phyloP scores from a whole-genome alignment of 805 yeast genomes.

The Tetrapisispora fleetii region DNA sequence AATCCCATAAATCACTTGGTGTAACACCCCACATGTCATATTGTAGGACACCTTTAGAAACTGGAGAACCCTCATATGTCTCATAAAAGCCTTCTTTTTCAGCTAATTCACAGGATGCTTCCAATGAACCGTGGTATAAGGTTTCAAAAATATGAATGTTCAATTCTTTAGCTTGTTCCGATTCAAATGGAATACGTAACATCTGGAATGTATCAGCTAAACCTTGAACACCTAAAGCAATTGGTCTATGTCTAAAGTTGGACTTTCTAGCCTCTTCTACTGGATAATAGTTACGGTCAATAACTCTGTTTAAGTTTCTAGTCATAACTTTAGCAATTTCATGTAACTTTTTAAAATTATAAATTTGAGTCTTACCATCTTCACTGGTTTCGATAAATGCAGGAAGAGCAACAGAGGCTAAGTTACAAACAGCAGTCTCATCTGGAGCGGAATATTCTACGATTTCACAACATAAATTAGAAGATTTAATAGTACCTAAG shows the following conservation, averaged over 20 bases:
- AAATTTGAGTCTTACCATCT: conserved; percentile 38
- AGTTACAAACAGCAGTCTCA: conserved; percentile 91
- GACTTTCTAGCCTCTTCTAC: conserved; percentile 64
- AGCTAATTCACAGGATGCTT: conserved; percentile 79
- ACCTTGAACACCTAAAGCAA: conserved; percentile 98
- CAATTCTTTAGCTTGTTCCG: conserved; percentile 61
- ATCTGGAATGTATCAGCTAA: conserved; percentile 80
- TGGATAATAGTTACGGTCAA: conserved; percentile 82
- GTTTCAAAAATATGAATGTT: conserved; percentile 90
- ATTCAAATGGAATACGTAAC: conserved; percentile 78
- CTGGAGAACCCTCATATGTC: conserved; percentile 77
- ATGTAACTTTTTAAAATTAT: conserved; percentile 69
- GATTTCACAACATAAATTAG: conserved; percentile 90
- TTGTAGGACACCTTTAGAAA: conserved; percentile 76
- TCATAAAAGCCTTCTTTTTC: conserved; percentile 56
- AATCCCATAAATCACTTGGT: conserved; percentile 78
- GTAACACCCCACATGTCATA: conserved; percentile 77
- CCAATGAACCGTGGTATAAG: conserved; percentile 87
- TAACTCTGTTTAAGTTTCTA: conserved; percentile 69
- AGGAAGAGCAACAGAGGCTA: conserved; percentile 87
- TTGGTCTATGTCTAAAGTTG: conserved; percentile 78
- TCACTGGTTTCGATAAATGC: conserved; percentile 47
- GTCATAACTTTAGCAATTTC: conserved; percentile 66
- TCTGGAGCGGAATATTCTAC: conserved; percentile 87
- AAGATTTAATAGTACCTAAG: conserved; percentile 84